Conservation (phyloP, 805 yeast genomes). For the Metschnikowia lochheadii region DNA sequence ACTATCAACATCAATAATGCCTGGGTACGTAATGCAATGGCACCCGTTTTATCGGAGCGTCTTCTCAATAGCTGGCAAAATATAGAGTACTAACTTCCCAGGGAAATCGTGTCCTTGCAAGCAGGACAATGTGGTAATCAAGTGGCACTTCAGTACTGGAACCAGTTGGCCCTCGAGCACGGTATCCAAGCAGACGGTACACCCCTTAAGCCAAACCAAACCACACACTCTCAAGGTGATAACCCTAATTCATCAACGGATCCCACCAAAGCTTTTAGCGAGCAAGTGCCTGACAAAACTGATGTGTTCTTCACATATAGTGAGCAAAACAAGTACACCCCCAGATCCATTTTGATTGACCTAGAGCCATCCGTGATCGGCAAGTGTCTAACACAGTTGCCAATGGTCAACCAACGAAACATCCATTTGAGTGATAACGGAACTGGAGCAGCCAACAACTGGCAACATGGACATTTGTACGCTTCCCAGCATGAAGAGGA, state of each 20-base stretch:
- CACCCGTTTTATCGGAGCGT: neutral
- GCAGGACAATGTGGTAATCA: constrained; percentile 97
- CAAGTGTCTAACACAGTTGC: constrained; percentile 49
- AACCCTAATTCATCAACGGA: constrained; percentile 15
- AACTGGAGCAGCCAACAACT: constrained; percentile 92
- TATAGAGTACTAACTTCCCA: constrained; percentile 22
- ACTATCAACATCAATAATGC: constrained; percentile 17
- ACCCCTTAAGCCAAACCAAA: constrained; percentile 14
- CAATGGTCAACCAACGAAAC: constrained; percentile 80
- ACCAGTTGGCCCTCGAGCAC: constrained; percentile 81
- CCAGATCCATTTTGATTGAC: constrained; percentile 81
- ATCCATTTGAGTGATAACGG: constrained; percentile 77
- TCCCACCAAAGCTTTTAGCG: constrained; percentile 1
- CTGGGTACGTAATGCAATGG: constrained; percentile 22
- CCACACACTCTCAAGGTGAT: neutral
- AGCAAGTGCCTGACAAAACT: constrained; percentile 57
- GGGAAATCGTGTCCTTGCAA: constrained; percentile 69
- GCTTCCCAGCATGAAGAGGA: constrained; percentile 68
- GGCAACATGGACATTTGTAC: constrained; percentile 86
- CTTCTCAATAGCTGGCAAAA: neutral
- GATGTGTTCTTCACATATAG: constrained; percentile 78
- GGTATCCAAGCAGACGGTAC: constrained; percentile 71
- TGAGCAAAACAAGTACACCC: constrained; percentile 76
- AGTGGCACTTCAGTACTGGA: constrained; percentile 90
- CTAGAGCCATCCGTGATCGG: constrained; percentile 86